Evolutionary conservation across 192 early-diverging fungal genomes (phyloP).

Genomic region (Podila horticola): DNA sequence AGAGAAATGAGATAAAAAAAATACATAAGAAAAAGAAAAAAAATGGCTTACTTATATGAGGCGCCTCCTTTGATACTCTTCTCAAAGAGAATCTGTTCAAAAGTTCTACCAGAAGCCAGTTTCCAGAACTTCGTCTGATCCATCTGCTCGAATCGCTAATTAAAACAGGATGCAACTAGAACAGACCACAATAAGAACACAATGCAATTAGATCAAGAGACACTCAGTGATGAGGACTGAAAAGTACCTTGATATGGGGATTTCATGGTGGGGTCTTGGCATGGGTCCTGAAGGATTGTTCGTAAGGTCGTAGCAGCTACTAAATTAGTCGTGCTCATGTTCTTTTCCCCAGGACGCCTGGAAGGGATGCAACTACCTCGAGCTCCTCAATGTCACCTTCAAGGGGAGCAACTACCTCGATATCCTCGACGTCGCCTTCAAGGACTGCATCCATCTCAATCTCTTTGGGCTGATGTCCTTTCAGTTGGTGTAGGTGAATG

Average conservation of each 20-base stretch:
- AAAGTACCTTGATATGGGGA: slow-evolving; percentile 7
- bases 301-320: slow-evolving; percentile 4
- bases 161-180: background rate
- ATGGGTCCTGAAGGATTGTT: slow-evolving; percentile 8
- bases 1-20: background rate
- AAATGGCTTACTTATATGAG: slow-evolving; percentile 13
- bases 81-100: slow-evolving; percentile 12
- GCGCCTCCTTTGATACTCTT: slow-evolving; percentile 6
- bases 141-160: slow-evolving; percentile 8
- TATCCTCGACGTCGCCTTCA: slow-evolving; percentile 4
- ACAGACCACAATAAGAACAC: slow-evolving; percentile 3
- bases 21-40: background rate
- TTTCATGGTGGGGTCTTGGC: slow-evolving; percentile 14
- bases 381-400: slow-evolving; percentile 9
- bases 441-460: background rate
- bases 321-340: slow-evolving; percentile 1
- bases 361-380: slow-evolving; percentile 7
- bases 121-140: slow-evolving; percentile 13
- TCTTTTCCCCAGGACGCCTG: slow-evolving; percentile 4
- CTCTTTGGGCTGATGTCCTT: slow-evolving; percentile 13
- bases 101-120: slow-evolving; percentile 9
- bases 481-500: slow-evolving; percentile 7
- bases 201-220: background rate
- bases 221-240: background rate
- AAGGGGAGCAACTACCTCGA: background rate